Percentiles rank a stretch among this genome's conserved stretches.
Conservation (phyloP, 495 filamentous ascomycete genomes). For the Hypomontagnella monticulosa region DNA sequence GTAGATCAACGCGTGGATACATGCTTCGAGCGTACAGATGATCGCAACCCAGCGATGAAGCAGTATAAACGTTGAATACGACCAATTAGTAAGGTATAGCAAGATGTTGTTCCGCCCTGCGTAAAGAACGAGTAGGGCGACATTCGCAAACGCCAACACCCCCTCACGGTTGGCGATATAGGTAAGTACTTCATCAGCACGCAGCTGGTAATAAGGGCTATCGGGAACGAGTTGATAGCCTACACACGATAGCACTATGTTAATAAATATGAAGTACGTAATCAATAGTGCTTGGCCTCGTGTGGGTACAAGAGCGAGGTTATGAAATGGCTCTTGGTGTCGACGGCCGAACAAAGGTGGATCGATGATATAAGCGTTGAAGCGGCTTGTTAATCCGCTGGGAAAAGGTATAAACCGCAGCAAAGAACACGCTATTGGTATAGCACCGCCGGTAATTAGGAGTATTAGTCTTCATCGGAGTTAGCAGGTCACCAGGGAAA, state of each 20-base stretch:
- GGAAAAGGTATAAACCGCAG: conserved; percentile 45
- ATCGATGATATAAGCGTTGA: conserved; percentile 46
- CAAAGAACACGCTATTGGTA: conserved; percentile 46
- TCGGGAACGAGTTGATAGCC: conserved; percentile 37
- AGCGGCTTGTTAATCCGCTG: conserved; percentile 12
- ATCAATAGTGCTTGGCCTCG: conserved; percentile 52
- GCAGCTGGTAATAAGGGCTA: conserved; percentile 30
- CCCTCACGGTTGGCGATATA: conserved; percentile 59
- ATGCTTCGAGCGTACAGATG: conserved; percentile 60
- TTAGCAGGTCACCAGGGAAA: conserved; percentile 1
- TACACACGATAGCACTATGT: conserved; percentile 47
- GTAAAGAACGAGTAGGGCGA: conserved; percentile 60
- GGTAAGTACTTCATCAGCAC: background rate
- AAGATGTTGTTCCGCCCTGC: conserved; percentile 64
- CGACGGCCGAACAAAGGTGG: conserved; percentile 48
- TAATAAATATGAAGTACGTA: conserved; percentile 47
- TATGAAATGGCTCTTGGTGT: conserved; percentile 42
- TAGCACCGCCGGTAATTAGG: conserved; percentile 45
- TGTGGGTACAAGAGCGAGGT: conserved; percentile 51
- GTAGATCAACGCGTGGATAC: conserved; percentile 54
- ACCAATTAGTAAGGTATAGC: conserved; percentile 63
- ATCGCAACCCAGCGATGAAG: conserved; percentile 65
- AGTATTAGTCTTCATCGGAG: conserved; percentile 38
- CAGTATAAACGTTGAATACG: conserved; percentile 61
- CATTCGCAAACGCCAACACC: conserved; percentile 60